A percentile compares a stretch with the other conserved stretches of the same genome.
phyloP scores from a whole-genome alignment of 2,329 filamentous ascomycete species.

The Nemania sp. region DNA sequence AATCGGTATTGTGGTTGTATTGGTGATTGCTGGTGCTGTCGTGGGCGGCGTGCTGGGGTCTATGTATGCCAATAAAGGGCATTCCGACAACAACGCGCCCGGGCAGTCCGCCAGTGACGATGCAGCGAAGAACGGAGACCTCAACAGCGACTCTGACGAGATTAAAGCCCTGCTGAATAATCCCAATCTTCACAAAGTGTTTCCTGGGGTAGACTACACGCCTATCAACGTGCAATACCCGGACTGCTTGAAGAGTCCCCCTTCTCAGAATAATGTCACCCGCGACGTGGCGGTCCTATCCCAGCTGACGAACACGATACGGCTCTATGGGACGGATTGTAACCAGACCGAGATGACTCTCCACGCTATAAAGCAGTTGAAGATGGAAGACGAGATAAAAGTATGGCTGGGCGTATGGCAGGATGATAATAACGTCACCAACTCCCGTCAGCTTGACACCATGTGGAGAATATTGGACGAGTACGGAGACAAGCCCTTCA shows the following conservation, averaged over 20 bases:
- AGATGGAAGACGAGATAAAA: constrained; percentile 74
- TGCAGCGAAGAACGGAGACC: constrained; percentile 65
- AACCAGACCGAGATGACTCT: constrained; percentile 96
- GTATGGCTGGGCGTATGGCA: constrained; percentile 96
- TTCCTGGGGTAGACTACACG: constrained; percentile 94
- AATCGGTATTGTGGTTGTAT: constrained; percentile 64
- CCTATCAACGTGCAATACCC: constrained; percentile 91
- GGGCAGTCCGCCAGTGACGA: constrained; percentile 64
- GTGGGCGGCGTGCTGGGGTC: constrained; percentile 69
- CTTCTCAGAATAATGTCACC: constrained; percentile 93
- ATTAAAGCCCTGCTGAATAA: constrained; percentile 85
- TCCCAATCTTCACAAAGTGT: constrained; percentile 82
- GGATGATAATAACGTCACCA: constrained; percentile 81
- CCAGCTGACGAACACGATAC: constrained; percentile 84
- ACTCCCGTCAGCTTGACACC: constrained; percentile 76
- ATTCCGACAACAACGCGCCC: constrained; percentile 45
- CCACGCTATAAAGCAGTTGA: constrained; percentile 75
- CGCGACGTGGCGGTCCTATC: constrained; percentile 88
- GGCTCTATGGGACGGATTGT: constrained; percentile 94
- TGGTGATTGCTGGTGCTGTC: constrained; percentile 72
- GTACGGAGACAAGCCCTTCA: constrained; percentile 72
- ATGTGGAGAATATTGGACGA: constrained; percentile 82
- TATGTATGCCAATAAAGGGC: constrained; percentile 44
- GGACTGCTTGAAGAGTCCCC: constrained; percentile 74
- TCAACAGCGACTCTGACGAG: constrained; percentile 74